Conservation (phyloP, 1,284 basidiomycete genomes). For the Apiotrichum laibachii region DNA sequence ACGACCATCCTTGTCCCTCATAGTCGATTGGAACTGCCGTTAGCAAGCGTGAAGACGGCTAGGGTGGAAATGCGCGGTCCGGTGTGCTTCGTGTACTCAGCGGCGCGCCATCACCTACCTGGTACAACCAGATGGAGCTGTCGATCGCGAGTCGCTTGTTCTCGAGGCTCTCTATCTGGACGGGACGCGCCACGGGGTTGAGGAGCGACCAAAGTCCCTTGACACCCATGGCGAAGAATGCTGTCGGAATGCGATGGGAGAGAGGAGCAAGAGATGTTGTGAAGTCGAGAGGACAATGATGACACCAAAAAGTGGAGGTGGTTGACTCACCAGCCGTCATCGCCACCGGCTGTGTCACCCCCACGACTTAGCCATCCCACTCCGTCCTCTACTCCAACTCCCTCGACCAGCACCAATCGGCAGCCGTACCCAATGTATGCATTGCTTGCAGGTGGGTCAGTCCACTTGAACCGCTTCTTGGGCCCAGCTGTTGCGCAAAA, state of each 20-base stretch:
- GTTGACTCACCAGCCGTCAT: no score
- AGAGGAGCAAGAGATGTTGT: not conserved
- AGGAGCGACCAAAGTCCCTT: constrained; percentile 93
- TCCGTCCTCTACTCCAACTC: no score
- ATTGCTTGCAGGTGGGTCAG: no score
- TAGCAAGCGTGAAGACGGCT: not conserved
- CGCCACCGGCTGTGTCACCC: no score
- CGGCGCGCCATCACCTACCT: constrained; percentile 28
- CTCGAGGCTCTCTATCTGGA: constrained; percentile 87
- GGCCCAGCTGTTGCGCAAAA: no score
- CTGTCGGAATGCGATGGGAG: not conserved
- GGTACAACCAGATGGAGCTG: constrained; percentile 97
- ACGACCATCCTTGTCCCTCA: constrained; percentile 94
- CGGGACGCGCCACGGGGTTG: constrained; percentile 80
- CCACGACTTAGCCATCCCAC: no score
- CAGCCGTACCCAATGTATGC: no score
- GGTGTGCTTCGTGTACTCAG: no score
- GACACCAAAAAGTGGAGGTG: no score
- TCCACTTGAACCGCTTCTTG: no score
- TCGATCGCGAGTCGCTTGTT: constrained; percentile 92
- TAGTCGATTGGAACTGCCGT: constrained; percentile 89
- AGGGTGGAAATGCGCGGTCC: not conserved
- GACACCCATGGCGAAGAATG: constrained; percentile 70
- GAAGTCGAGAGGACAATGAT: no score
- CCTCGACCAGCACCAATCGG: no score